Evolutionary conservation across 805 yeast genomes (phyloP), one percentile per base, ranked within the genome.

Genomic region (Starmerella gropengiesseri): DNA sequence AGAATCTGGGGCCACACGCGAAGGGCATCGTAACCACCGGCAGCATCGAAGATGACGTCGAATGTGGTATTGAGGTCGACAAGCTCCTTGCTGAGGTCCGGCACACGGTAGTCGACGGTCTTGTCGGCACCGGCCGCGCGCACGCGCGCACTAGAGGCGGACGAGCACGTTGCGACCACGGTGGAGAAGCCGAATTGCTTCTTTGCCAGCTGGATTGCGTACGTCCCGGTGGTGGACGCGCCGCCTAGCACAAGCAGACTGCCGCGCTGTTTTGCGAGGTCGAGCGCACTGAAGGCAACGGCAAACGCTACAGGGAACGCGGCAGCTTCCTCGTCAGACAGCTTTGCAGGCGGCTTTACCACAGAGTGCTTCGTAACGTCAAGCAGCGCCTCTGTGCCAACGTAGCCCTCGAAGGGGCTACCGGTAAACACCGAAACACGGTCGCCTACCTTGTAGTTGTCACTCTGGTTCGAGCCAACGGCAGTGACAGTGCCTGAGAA

Each of bases 171-270:
- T 20, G 73, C 76, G 4, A 73, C 77, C 18, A 83, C 71, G 11
- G 68, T 67, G 20, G 62, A 61, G 7, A 75, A 73, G 2, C 66
- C 60, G 43, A 65, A 65, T 36, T 61, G 56, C 30, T 68, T 58
- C 57, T 72, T 77, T 8, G 78, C 74, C 31, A 81, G 57, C 57
- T 77, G 82, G 27, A 74, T 63, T 4, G 70, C 65, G 46, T 65
- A 68, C 22, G 68, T 56, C 18, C 87, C 86, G 13, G 80, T 86
- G 12, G 78, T 62, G 1, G 93, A 76, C 7, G 81, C 77, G 20
- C 81, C 89, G 29, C 94, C 94, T 36, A 81, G 63, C 17, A 83
- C 68, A 37, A 81, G 64, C 31, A 48, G 39, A 18, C 20, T 31
- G 4, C 49, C 49, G 13, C 13, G 13, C 20, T 34, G 37, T 3